Conservation (phyloP, 805 yeast genomes). For the Candida koratica region DNA sequence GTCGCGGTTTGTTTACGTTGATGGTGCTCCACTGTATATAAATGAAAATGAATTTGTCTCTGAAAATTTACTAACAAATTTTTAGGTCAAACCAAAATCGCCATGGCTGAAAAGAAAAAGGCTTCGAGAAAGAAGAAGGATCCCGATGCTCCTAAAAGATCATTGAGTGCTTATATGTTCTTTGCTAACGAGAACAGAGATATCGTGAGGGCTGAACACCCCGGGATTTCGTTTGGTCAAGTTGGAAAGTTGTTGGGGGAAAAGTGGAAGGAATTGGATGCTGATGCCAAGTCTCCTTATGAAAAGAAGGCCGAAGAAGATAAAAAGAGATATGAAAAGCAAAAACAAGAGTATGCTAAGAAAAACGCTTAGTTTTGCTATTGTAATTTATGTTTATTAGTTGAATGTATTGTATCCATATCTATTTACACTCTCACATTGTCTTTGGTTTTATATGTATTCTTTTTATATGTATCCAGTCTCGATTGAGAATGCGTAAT, state of each 20-base stretch:
- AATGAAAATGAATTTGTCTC: not conserved
- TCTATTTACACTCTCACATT: not conserved
- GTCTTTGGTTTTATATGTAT: not conserved
- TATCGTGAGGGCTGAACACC: constrained; percentile 91
- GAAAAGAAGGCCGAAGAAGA: constrained; percentile 92
- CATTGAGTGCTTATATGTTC: constrained; percentile 97
- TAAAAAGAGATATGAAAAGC: constrained; percentile 95
- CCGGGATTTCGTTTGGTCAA: constrained; percentile 93
- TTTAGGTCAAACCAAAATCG: constrained; percentile 6
- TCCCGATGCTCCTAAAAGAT: constrained; percentile 99
- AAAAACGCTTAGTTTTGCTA: constrained; percentile 16
- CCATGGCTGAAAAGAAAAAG: constrained; percentile 36
- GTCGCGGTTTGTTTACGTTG: constrained; percentile 8
- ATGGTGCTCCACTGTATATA: constrained; percentile 1
- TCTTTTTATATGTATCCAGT: not conserved
- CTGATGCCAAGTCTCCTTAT: constrained; percentile 83
- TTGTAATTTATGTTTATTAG: constrained; percentile 8
- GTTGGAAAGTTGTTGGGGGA: constrained; percentile 95
- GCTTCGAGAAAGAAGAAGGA: constrained; percentile 55
- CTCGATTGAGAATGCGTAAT: constrained; percentile 3
- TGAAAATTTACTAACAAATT: not conserved
- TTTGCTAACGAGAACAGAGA: constrained; percentile 98
- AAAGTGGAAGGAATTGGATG: constrained; percentile 87
- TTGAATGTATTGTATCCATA: constrained; percentile 11
- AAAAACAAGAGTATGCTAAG: constrained; percentile 79